Conservation (phyloP, 768 basidiomycete species). For the Termitomyces titanicus region DNA sequence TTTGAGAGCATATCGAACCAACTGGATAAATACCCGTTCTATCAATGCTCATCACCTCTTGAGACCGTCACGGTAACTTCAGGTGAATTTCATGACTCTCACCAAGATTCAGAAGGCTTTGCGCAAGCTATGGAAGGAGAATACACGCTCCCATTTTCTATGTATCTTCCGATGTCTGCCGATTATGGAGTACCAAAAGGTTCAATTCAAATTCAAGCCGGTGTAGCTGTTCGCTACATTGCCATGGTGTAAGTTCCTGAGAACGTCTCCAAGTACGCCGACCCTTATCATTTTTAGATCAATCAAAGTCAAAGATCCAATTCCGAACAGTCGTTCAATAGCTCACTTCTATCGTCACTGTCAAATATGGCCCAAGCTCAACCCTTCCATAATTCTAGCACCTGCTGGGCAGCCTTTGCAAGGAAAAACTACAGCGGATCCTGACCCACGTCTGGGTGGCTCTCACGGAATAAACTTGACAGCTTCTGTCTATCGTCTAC, state of each 20-base stretch:
- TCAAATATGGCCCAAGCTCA: slow-evolving; percentile 73
- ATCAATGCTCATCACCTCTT: slow-evolving; percentile 62
- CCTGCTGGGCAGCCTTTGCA: slow-evolving; percentile 39
- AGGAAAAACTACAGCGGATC: background rate
- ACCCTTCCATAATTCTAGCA: slow-evolving; percentile 57
- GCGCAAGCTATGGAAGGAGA: slow-evolving; percentile 58
- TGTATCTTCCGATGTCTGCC: slow-evolving; percentile 59
- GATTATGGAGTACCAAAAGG: slow-evolving; percentile 58
- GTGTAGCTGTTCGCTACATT: slow-evolving; percentile 24
- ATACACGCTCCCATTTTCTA: slow-evolving; percentile 68
- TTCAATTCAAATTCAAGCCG: slow-evolving; percentile 46
- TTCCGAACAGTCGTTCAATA: slow-evolving; percentile 61
- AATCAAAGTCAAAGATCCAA: slow-evolving; percentile 67
- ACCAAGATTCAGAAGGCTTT: slow-evolving; percentile 59
- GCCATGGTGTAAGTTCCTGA: background rate
- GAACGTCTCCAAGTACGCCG: background rate
- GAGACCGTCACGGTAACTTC: slow-evolving; percentile 44
- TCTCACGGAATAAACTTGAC: slow-evolving; percentile 61
- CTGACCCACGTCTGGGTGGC: background rate
- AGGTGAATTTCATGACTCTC: slow-evolving; percentile 39
- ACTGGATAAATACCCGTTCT: slow-evolving; percentile 74
- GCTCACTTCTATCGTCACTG: slow-evolving; percentile 89
- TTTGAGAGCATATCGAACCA: slow-evolving; percentile 69
- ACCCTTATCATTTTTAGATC: slow-evolving; percentile 40
- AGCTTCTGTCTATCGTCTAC: slow-evolving; percentile 63